Percentiles rank a stretch among this genome's conserved stretches.
phyloP scores from a whole-genome alignment of 306 rosid genomes.

The Ceratonia siliqua region DNA sequence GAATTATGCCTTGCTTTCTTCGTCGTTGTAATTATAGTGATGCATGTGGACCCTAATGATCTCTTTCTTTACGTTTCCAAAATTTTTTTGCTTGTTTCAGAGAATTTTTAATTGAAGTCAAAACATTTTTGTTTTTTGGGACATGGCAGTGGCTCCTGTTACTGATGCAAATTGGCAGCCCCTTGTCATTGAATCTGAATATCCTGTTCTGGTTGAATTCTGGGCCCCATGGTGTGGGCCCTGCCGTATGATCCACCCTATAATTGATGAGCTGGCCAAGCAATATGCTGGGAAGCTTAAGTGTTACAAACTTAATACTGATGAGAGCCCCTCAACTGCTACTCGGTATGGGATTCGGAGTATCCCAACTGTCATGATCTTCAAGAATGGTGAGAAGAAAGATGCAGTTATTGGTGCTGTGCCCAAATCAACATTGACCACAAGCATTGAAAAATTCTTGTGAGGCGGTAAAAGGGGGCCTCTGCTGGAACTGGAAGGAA shows the following conservation, averaged over 20 bases:
- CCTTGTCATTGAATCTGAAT: slow-evolving; percentile 59
- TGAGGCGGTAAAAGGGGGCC: slow-evolving; percentile 47
- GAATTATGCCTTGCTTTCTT: neutral
- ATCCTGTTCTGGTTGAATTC: slow-evolving; percentile 84
- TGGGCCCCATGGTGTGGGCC: slow-evolving; percentile 99
- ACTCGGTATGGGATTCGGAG: slow-evolving; percentile 80
- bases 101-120: slow-evolving; percentile 1
- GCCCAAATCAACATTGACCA: slow-evolving; percentile 74
- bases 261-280: slow-evolving; percentile 70
- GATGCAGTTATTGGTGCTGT: slow-evolving; percentile 85
- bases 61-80: slow-evolving; percentile 3
- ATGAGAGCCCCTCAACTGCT: slow-evolving; percentile 67
- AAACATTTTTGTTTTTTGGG: slow-evolving; percentile 20
- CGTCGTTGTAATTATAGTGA: neutral
- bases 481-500: slow-evolving; percentile 41
- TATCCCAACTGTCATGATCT: slow-evolving; percentile 82
- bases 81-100: slow-evolving; percentile 8
- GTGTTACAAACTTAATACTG: slow-evolving; percentile 86
- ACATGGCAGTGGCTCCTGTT: slow-evolving; percentile 61
- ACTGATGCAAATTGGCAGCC: slow-evolving; percentile 72
- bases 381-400: slow-evolving; percentile 85
- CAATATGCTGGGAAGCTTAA: slow-evolving; percentile 74
- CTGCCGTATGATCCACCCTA: slow-evolving; percentile 94
- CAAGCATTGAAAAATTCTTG: slow-evolving; percentile 81
- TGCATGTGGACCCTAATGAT: slow-evolving; percentile 6